Evolutionary conservation across 805 yeast species (phyloP), one percentile per base, ranked within the genome.

Genomic region (Saturnispora besseyi): DNA sequence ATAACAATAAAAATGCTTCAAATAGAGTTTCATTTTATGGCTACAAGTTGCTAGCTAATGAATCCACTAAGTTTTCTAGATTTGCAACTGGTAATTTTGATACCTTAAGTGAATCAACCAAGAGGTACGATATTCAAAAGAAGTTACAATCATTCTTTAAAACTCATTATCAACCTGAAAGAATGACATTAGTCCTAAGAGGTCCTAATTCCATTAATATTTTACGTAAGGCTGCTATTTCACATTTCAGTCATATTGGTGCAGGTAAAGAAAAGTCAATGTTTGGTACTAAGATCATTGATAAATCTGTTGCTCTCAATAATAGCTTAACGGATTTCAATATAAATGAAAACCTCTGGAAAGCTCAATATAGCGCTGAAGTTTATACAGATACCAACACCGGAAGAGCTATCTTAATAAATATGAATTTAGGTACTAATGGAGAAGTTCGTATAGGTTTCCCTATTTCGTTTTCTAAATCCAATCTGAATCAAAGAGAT

Each of bases 131-230:
- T 47, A 54, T 80, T 8, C 67, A 62, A 51, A 60, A 58, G 0
- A 58, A 65, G 12, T 55, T 82, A 18, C 41, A 55, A 3, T 52
- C 59, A 1, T 79, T 76, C 59, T 79, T 69, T 55, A 52, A 65
- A 2, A 51, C 57, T 0, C 60, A 75, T 50, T 85, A 72, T 55
- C 49, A 53, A 10, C 68, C 83, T 0, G 64, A 67, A 1, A 79
- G 72, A 41, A 76, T 81, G 77, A 66, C 80, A 0, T 46, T 84
- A 24, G 87, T 82, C 1, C 55, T 85, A 5, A 72, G 76, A 56
- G 84, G 90, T 0, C 81, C 89, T 0, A 85, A 82, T 50, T 79
- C 90, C 0, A 55, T 83, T 32, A 81, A 80, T 54, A 63, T 67
- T 26, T 60, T 85, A 33, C 77, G 75, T 41, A 82, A 77, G 56